Evolutionary conservation across 1,139 yeast genomes (phyloP), one percentile per base, ranked within the genome.

Genomic region (Chernovozyma aurita): DNA sequence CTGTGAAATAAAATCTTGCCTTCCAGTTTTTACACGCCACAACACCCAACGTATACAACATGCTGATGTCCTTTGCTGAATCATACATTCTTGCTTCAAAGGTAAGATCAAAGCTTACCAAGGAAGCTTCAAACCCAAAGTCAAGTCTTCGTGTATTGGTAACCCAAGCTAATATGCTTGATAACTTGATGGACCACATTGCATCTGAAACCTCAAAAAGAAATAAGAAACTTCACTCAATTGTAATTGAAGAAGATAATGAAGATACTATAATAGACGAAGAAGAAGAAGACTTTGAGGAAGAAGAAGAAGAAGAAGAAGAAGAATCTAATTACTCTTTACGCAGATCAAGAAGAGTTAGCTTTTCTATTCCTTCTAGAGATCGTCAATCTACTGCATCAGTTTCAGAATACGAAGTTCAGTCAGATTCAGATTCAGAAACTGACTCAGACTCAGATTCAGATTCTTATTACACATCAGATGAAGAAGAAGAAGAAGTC

Each of bases 121-220:
- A 59, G 40, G 88, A 82, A 53, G 90, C 90, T 3, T 55, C 74
- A 25, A 70, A 72, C 43, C 73, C 75, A 7, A 84, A 80, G 46
- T 76, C 81, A 30, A 64, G 78, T 42, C 65, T 85, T 37, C 68
- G 87, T 41, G 61, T 69, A 33, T 67, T 85, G 32, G 90, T 85
- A 3, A 72, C 79, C 24, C 94, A 85, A 57, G 92, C 94, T 15
- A 85, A 84, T 56, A 63, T 85, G 65, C 67, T 85, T 41, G 95
- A 85, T 52, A 69, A 69, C 44, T 54, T 85, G 32, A 79, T 84
- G 78, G 88, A 78, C 48, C 59, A 59, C 42, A 66, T 69, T 25
- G 47, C 61, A 12, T 50, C 49, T 9, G 70, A 62, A 46, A 57
- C 63, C 18, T 55, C 54, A 33, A 61, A 56, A 42, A 49, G 63